Evolutionary conservation across 2,329 filamentous ascomycete genomes (phyloP).

Genomic region (Colletotrichum neosansevieriae): DNA sequence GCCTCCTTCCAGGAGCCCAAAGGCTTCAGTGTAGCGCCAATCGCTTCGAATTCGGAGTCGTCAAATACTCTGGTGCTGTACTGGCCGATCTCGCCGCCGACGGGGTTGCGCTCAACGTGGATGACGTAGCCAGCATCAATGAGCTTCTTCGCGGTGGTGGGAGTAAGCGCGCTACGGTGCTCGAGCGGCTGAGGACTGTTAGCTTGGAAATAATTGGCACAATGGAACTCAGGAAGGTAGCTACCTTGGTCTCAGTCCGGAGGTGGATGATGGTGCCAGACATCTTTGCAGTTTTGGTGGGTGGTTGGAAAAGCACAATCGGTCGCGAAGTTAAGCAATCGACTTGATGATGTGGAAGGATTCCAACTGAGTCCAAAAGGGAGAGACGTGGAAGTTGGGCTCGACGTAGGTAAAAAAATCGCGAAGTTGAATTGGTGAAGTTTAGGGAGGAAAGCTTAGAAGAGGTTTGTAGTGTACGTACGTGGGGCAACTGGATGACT

Average conservation of each 20-base stretch:
- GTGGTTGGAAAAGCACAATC: background rate
- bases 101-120: conserved; percentile 74
- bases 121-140: conserved; percentile 77
- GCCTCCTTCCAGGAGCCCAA: conserved; percentile 77
- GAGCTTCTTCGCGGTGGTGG: conserved; percentile 66
- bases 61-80: conserved; percentile 66
- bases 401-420: background rate
- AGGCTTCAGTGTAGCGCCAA: conserved; percentile 74
- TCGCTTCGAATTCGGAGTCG: conserved; percentile 70
- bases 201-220: background rate
- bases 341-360: background rate
- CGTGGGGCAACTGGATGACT: conserved; percentile 36
- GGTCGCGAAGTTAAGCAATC: too few species aligned
- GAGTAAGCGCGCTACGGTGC: conserved; percentile 59
- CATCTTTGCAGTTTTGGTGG: conserved; percentile 38
- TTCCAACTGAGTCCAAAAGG: background rate
- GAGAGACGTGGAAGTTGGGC: background rate
- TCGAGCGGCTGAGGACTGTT: conserved; percentile 57
- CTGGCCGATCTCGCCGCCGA: too few species aligned
- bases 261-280: conserved; percentile 57
- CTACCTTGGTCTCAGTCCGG: conserved; percentile 66
- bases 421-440: conserved; percentile 4
- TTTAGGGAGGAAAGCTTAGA: conserved; percentile 7
- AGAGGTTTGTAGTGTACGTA: conserved; percentile 15
- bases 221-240: background rate